Conservation (phyloP, 192 early-diverging fungal genomes). For the Spizellomyces punctatus region DNA sequence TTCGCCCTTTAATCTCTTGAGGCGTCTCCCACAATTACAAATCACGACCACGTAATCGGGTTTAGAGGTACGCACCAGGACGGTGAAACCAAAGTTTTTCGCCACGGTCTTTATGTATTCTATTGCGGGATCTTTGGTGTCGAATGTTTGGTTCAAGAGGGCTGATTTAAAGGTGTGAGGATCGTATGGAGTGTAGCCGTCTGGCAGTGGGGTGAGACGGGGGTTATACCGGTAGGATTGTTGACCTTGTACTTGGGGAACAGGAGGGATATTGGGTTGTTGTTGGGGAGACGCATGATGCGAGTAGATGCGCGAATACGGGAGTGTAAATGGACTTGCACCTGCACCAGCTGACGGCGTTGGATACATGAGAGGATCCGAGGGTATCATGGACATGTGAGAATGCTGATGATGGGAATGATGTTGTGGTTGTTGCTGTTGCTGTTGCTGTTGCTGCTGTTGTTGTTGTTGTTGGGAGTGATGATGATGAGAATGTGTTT, state of each 20-base stretch:
- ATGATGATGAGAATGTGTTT: no score
- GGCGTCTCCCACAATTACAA: conserved; percentile 35
- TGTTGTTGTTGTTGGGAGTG: no score
- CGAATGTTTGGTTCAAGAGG: conserved; percentile 18
- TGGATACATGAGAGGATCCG: no score
- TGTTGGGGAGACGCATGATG: no score
- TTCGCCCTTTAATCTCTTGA: conserved; percentile 37
- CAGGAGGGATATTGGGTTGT: not conserved
- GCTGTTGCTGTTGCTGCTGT: no score
- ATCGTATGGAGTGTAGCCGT: conserved; percentile 22
- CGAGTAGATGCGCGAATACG: no score
- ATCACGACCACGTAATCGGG: conserved; percentile 41
- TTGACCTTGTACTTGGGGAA: not conserved
- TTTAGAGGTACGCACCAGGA: conserved; percentile 37
- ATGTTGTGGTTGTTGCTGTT: no score
- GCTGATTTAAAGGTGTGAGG: conserved; percentile 16
- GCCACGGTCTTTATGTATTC: conserved; percentile 27
- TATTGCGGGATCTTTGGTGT: conserved; percentile 32
- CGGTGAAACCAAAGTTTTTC: conserved; percentile 27
- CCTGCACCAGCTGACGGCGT: no score
- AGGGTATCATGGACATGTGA: no score
- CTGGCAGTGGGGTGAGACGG: conserved; percentile 3
- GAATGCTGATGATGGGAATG: no score
- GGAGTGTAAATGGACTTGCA: no score
- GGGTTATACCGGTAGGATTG: not conserved